A percentile compares a stretch with the other conserved stretches of the same genome.
Evolutionary conservation across 257 asterid genomes (phyloP).

Genomic region (Gentiana straminea): DNA sequence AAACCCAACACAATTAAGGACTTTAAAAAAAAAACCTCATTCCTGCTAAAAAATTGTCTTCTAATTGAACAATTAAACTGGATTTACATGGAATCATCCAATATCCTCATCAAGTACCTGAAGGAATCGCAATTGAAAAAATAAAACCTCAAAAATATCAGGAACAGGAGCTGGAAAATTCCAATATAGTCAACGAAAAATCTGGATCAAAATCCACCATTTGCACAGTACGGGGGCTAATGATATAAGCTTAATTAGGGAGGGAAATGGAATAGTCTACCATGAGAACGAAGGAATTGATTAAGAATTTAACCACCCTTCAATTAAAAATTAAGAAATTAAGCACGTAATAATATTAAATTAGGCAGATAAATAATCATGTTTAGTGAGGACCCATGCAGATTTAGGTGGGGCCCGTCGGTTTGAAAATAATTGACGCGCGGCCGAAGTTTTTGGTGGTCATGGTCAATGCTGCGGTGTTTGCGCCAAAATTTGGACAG

Average conservation of each 20-base stretch:
- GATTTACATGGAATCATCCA: neutral
- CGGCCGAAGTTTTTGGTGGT: constrained; percentile 31
- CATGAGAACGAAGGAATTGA: neutral
- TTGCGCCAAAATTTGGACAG: constrained; percentile 19
- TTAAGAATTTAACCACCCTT: neutral
- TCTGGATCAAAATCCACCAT: neutral
- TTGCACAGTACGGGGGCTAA: neutral
- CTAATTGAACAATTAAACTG: neutral
- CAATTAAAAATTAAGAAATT: neutral
- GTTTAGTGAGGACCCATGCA: no score
- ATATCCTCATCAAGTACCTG: constrained; percentile 8
- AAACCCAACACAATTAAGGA: neutral
- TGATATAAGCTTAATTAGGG: neutral
- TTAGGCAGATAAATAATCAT: no score
- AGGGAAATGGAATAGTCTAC: constrained; percentile 2
- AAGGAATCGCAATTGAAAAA: constrained; percentile 1
- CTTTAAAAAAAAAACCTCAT: no score
- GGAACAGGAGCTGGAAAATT: constrained; percentile 4
- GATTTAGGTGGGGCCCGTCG: no score
- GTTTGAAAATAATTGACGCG: constrained; percentile 3
- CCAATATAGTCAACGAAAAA: neutral
- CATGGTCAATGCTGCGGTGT: constrained; percentile 17
- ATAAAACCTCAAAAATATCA: constrained; percentile 7
- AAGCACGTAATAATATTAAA: no score
- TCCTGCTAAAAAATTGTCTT: neutral